Evolutionary conservation across 2,329 filamentous ascomycete species (phyloP).

Genomic region (Rasamsonia emersonii): DNA sequence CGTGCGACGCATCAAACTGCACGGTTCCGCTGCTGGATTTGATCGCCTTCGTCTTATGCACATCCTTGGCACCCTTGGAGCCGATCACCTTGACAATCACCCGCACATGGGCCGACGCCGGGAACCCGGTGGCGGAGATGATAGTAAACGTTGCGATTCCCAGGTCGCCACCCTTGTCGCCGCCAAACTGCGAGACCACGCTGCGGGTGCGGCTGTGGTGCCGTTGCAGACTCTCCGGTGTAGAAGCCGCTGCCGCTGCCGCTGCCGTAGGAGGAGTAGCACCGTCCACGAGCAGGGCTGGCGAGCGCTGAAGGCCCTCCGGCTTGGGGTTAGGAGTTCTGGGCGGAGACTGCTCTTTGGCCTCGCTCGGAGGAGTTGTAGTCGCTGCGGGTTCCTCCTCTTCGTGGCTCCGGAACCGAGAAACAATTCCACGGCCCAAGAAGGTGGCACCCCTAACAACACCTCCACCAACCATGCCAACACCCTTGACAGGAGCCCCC

Average conservation of each 20-base stretch:
- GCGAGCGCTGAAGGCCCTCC: slow-evolving; percentile 11
- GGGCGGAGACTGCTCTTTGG: slow-evolving; percentile 15
- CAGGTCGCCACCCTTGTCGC: slow-evolving; percentile 48
- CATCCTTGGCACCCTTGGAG: slow-evolving; percentile 61
- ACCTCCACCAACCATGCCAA: slow-evolving; percentile 69
- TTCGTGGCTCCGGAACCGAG: slow-evolving; percentile 34
- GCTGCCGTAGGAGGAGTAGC: slow-evolving; percentile 12
- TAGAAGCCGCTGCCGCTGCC: slow-evolving; percentile 12
- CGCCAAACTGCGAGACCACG: slow-evolving; percentile 41
- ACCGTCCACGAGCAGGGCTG: slow-evolving; percentile 23
- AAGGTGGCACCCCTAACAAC: slow-evolving; percentile 88
- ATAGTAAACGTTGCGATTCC: slow-evolving; percentile 77
- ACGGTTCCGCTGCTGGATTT: slow-evolving; percentile 59
- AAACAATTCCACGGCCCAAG: slow-evolving; percentile 71
- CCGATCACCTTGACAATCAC: slow-evolving; percentile 60
- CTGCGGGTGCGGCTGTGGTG: slow-evolving; percentile 42
- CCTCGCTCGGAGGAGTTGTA: slow-evolving; percentile 12
- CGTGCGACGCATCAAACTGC: slow-evolving; percentile 55
- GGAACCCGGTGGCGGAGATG: slow-evolving; percentile 69
- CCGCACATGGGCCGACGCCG: slow-evolving; percentile 68
- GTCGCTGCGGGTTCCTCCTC: slow-evolving; percentile 15
- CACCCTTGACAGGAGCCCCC: slow-evolving; percentile 89
- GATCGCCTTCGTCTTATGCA: slow-evolving; percentile 88
- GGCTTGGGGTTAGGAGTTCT: slow-evolving; percentile 10
- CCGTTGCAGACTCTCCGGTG: slow-evolving; percentile 13